Percentiles rank a stretch among this genome's conserved stretches.
These are phyloP conservation scores for Gossypium davidsonii DNA, from an alignment of 441 rosid species.

Conservation along the genomic window DNA sequence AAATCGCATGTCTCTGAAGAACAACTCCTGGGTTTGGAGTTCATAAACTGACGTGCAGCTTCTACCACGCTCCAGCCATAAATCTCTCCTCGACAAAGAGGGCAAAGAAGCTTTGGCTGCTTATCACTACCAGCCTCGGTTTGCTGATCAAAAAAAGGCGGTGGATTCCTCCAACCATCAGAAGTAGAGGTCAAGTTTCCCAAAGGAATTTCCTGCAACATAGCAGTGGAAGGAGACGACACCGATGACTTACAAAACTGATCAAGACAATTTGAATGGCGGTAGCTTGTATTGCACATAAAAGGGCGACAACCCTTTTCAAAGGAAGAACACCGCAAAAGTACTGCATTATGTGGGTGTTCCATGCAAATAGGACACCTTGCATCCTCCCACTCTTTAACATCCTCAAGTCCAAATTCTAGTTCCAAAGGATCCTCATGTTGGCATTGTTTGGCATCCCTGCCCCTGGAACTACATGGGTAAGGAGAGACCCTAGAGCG, in stretches of 20 bases:
- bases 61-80: slow-evolving; percentile 29
- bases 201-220: slow-evolving; percentile 16
- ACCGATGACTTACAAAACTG: slow-evolving; percentile 33
- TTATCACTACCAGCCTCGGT: slow-evolving; percentile 12
- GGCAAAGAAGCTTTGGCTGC: slow-evolving; percentile 29
- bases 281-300: slow-evolving; percentile 58
- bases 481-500: slow-evolving; percentile 40
- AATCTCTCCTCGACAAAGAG: slow-evolving; percentile 31
- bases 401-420: slow-evolving; percentile 20
- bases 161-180: slow-evolving; percentile 7
- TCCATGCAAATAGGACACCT: slow-evolving; percentile 66
- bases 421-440: slow-evolving; percentile 15
- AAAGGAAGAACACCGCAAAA: slow-evolving; percentile 44
- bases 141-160: not conserved
- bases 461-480: slow-evolving; percentile 35
- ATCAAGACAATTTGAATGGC: slow-evolving; percentile 57
- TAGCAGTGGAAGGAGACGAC: slow-evolving; percentile 16
- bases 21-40: slow-evolving; percentile 34
- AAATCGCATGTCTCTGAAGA: slow-evolving; percentile 28
- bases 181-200: slow-evolving; percentile 1
- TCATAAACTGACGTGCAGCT: slow-evolving; percentile 35
- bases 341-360: slow-evolving; percentile 63
- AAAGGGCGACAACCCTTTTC: slow-evolving; percentile 54
- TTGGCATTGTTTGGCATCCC: slow-evolving; percentile 23
- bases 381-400: slow-evolving; percentile 51